Evolutionary conservation across 257 asterid species (phyloP).

Genomic region (Solanum chmielewskii): DNA sequence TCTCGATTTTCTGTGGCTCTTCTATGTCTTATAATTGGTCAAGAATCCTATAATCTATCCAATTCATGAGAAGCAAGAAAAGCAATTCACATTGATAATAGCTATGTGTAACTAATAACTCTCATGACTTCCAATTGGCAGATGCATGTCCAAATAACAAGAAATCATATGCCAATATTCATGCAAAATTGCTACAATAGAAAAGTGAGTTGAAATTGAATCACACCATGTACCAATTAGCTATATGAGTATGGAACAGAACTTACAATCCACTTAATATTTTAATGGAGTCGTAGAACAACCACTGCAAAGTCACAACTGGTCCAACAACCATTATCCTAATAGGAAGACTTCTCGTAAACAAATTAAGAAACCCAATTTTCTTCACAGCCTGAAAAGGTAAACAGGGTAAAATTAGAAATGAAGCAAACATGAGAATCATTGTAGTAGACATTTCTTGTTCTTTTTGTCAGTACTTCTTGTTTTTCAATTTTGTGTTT

Average conservation of each 20-base stretch:
- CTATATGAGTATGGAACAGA: not conserved
- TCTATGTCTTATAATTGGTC: not conserved
- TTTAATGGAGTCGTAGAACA: slow-evolving; percentile 30
- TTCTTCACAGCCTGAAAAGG: slow-evolving; percentile 25
- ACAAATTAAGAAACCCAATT: slow-evolving; percentile 24
- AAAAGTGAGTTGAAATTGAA: not conserved
- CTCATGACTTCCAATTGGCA: not conserved
- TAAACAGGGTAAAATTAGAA: not conserved
- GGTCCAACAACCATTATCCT: slow-evolving; percentile 39
- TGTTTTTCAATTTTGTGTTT: not conserved
- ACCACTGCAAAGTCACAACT: slow-evolving; percentile 36
- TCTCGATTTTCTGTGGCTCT: not conserved
- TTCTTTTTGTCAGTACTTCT: not conserved
- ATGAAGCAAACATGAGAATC: not conserved
- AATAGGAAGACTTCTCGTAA: slow-evolving; percentile 37
- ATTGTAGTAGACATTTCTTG: not conserved
- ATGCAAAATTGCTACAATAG: not conserved
- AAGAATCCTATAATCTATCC: not conserved
- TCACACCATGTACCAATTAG: not conserved
- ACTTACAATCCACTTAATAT: slow-evolving; percentile 38
- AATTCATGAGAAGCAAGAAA: not conserved
- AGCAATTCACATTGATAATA: not conserved
- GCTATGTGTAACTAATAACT: not conserved
- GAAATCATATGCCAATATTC: not conserved
- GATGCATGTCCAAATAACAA: not conserved